Evolutionary conservation across 1,284 basidiomycete genomes (phyloP).

Genomic region (Rhodotorula sp.): DNA sequence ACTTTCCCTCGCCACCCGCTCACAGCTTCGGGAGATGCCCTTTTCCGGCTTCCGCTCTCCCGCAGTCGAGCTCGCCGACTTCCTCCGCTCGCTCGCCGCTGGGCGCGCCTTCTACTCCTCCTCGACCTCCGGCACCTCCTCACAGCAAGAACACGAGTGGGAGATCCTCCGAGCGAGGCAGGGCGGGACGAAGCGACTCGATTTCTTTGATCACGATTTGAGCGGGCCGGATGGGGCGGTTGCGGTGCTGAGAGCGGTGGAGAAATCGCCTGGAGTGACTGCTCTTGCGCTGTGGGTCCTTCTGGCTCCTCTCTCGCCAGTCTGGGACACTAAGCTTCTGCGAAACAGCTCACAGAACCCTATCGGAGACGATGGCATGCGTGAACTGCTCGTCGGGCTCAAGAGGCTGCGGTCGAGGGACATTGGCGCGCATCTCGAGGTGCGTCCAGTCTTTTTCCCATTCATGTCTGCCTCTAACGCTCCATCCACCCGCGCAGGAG

Average conservation of each 20-base stretch:
- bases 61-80: conserved; percentile 18
- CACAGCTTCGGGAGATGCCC: background rate
- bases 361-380: conserved; percentile 32
- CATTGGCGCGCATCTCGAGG: conserved; percentile 30
- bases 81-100: conserved; percentile 28
- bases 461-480: fast-evolving
- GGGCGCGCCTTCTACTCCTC: conserved; percentile 9
- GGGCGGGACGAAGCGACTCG: conserved; percentile 31
- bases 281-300: conserved; percentile 18
- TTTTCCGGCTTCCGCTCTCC: conserved; percentile 10
- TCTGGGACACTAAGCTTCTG: background rate
- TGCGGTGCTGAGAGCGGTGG: conserved; percentile 19
- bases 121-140: background rate
- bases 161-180: conserved; percentile 23
- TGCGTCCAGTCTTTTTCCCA: background rate
- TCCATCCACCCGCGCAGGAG: conserved; percentile 3
- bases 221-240: conserved; percentile 21
- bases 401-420: conserved; percentile 28
- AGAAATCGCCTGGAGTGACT: conserved; percentile 24
- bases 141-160: conserved; percentile 26
- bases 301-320: too few species aligned
- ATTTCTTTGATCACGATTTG: conserved; percentile 30
- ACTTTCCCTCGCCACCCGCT: background rate
- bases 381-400: conserved; percentile 30
- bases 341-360: conserved; percentile 25